Base-by-base conservation (phyloP, 306 rosid species). In the Astragalus glycyphyllos region DNA sequence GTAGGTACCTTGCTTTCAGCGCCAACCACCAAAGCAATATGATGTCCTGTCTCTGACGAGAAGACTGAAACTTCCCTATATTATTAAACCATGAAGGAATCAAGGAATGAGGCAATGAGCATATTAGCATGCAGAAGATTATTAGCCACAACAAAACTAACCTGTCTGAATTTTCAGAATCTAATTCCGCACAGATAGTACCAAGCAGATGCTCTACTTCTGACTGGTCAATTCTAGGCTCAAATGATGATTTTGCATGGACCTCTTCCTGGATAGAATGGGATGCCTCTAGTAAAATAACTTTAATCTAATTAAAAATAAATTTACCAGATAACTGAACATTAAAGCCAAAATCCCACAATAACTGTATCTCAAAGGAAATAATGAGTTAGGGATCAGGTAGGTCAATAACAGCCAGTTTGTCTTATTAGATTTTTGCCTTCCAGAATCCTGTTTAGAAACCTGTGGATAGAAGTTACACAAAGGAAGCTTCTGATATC, bases 161-260 rank as follows among this genome's bases (percentile, higher is more conserved):
- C 98, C 96, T 83, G 59, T 80, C 71, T 49, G 92, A 87, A 71
- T 78, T 82, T 68, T 75, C 84, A 23, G 65, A 56, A 69, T 58
- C 56, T 50, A 71, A 29, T 11, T 9, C 48, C 3, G 73, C 56
- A 70, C 57, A 13, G 2, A 63, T 44, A 51, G 78, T 45, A 40
- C 41, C 55, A 70, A 64, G 80, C 20, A 8, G 0, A 23, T 56
- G 80, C 74, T 83, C 81, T 67, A 58, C 49, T 58, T 66, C 76
- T 11, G 69, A 68, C 55, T 54, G 69, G 58, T 76, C 69, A 72
- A 53, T 29, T 55, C 31, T 61, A 14, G 48, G 51, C 42, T 23
- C 31, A 48, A 58, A 58, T n/a, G 69, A 76, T 40, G 75, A 14
- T 48, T 76, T 57, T 16, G 75, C 44, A 67, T 55, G 65, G 46